Conservation (phyloP, 371 early-diverging fungal genomes). For the Sanchytrium tribonematis region DNA sequence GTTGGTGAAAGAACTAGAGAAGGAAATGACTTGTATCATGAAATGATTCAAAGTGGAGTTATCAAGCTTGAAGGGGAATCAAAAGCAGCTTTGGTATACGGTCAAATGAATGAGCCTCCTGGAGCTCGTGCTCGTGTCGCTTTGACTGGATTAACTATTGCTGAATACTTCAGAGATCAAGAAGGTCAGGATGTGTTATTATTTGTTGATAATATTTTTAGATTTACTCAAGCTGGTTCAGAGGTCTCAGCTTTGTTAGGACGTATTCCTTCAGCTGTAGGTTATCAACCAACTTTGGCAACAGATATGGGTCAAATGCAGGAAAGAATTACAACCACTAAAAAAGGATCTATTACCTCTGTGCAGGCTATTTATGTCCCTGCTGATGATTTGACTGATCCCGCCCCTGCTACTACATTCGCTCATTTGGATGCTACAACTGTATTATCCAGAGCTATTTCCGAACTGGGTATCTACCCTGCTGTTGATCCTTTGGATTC, state of each 20-base stretch:
- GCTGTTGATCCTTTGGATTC: conserved; percentile 96
- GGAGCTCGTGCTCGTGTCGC: conserved; percentile 98
- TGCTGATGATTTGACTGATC: conserved; percentile 96
- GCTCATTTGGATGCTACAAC: conserved; percentile 97
- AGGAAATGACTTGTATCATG: conserved; percentile 94
- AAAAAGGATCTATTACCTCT: conserved; percentile 95
- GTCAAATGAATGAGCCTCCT: conserved; percentile 98
- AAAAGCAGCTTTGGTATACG: conserved; percentile 86
- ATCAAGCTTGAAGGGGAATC: conserved; percentile 76
- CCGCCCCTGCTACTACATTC: conserved; percentile 93
- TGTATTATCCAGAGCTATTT: conserved; percentile 87
- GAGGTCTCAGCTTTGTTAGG: conserved; percentile 79
- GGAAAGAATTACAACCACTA: conserved; percentile 96
- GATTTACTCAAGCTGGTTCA: conserved; percentile 34
- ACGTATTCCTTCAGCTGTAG: conserved; percentile 96
- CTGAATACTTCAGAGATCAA: conserved; percentile 96
- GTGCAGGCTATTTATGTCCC: conserved; percentile 93
- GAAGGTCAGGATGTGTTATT: conserved; percentile 96
- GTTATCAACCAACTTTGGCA: conserved; percentile 92
- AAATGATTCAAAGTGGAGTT: conserved; percentile 80
- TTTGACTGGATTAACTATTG: conserved; percentile 84
- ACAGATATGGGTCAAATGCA: conserved; percentile 92
- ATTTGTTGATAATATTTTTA: conserved; percentile 98
- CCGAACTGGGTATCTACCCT: conserved; percentile 95
- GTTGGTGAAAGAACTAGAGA: conserved; percentile 94